Base-by-base conservation (phyloP, 2,329 filamentous ascomycete species). In the Monilinia fructigena region DNA sequence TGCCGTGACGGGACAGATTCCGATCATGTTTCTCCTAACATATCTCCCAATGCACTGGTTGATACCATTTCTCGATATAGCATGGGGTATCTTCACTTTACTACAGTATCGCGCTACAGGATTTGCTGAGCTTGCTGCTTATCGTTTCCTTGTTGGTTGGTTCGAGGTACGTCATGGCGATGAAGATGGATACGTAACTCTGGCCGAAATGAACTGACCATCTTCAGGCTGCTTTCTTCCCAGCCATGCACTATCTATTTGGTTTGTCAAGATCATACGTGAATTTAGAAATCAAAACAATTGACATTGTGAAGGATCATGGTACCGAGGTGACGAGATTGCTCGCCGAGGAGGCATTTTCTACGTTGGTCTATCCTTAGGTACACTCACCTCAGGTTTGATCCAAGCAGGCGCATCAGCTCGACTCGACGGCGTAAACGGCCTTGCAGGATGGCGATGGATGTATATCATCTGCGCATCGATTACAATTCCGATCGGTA, bases 381-480 rank as follows among this genome's bases (percentile, higher is more conserved):
- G 72, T 26, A 74, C 71, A 26, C 58, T 72, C 16, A 72, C 71
- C 14, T 70, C 71, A 10, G 72, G 72, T 11, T 47, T 74, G 54
- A 70, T 74, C 26, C 72, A 73, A 67, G 67, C 65, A 40, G 71
- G 68, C 14, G 69, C 72, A 11, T 67, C 66, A 26, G 50, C 64
- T 5, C 63, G 72, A 61, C 65, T 73, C 7, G 60, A 72, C 63
- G 72, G 72, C 18, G 68, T 73, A 2, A 61, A 65, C 14, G 72
- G 72, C 2, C 55, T 73, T 28, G 69, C 70, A 11, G 78, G 78
- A 1, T 79, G 78, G 78, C 69, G 77, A 56, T 78, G 83, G 84
- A 82, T 86, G 77, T 86, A 85, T 70, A 82, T 84, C 55, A 82
- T 85, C 72, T 79, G 79, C 62, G 77, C 82, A 4, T 66, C 86